Conservation (phyloP, 208 protist species). For the Leishmania amazonensis region DNA sequence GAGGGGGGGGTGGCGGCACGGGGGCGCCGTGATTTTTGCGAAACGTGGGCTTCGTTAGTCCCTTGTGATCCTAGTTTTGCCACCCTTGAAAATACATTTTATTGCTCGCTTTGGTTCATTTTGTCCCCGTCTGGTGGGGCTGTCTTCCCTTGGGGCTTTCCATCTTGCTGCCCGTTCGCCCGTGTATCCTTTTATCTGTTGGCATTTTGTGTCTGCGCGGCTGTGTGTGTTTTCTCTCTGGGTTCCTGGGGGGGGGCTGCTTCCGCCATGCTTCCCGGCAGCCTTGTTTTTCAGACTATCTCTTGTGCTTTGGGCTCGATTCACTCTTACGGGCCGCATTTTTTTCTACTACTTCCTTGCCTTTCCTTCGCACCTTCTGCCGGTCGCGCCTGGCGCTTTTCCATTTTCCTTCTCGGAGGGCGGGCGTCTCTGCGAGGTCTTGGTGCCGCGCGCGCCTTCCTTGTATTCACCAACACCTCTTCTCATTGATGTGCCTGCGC, state of each 20-base stretch:
- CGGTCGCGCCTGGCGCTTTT: not conserved
- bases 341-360: not conserved
- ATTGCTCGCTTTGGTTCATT: not conserved
- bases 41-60: not conserved
- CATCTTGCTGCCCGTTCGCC: not conserved
- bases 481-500: too few relatives aligned
- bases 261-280: not conserved
- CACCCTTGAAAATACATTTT: not conserved
- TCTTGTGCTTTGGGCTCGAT: not conserved
- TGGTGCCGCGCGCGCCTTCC: too few relatives aligned
- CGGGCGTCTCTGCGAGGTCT: too few relatives aligned
- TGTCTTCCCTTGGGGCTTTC: accelerated
- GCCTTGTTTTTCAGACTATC: not conserved
- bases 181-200: not conserved
- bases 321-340: not conserved
- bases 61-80: not conserved
- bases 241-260: not conserved
- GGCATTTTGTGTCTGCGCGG: too few relatives aligned
- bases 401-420: not conserved
- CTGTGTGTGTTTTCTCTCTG: not conserved
- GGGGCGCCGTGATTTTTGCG: too few relatives aligned
- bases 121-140: not conserved
- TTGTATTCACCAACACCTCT: too few relatives aligned
- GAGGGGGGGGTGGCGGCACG: too few relatives aligned
- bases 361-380: not conserved